These are phyloP conservation scores for Oenanthe sinensis DNA, from an alignment of 129 eudicot genomes.

Conservation along the genomic window DNA sequence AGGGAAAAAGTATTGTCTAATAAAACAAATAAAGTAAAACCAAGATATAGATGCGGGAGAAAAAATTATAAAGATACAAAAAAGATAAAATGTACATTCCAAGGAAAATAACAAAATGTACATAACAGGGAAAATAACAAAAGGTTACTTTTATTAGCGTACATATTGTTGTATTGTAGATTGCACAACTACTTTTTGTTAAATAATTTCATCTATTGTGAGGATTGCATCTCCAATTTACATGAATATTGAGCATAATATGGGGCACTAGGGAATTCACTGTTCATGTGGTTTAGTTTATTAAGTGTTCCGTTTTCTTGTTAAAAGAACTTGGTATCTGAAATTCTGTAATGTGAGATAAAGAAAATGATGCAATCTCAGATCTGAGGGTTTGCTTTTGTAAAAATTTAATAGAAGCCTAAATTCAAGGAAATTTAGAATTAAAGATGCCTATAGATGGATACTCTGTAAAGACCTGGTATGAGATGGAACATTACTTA, in stretches of 20 bases:
- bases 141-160: neutral
- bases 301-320: neutral
- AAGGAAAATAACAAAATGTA: neutral
- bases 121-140: neutral
- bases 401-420: neutral
- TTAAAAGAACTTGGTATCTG: neutral
- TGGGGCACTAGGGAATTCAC: neutral
- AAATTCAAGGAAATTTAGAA: neutral
- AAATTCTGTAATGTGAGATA: neutral
- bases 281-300: neutral
- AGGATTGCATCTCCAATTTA: neutral
- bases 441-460: neutral
- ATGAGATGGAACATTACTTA: constrained; percentile 37
- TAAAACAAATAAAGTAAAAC: neutral
- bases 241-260: neutral
- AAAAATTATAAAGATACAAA: neutral
- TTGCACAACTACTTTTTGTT: neutral
- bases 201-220: neutral
- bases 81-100: no score
- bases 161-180: neutral
- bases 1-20: neutral
- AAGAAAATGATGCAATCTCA: neutral
- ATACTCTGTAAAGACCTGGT: neutral
- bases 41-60: neutral
- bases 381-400: neutral